Percentiles rank a stretch among this genome's conserved stretches.
phyloP scores from a whole-genome alignment of 2,329 filamentous ascomycete species.

The Parastagonospora nodorum region DNA sequence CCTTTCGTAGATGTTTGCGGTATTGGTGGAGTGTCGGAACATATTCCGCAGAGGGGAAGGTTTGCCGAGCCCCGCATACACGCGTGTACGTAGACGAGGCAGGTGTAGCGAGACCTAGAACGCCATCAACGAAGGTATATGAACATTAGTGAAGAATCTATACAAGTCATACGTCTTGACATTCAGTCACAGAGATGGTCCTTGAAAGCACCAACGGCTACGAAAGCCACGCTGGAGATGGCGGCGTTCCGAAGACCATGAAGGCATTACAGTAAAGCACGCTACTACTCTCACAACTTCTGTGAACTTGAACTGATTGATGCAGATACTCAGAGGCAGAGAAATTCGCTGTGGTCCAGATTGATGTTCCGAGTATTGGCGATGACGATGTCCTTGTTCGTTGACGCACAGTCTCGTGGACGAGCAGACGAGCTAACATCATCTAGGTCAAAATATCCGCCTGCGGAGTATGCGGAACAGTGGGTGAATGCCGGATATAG shows the following conservation, averaged over 20 bases:
- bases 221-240: background rate
- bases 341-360: conserved; percentile 22
- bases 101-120: background rate
- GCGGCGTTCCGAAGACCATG: conserved; percentile 23
- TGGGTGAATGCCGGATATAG: conserved; percentile 1
- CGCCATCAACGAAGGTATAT: background rate
- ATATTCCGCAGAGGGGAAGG: conserved; percentile 6
- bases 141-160: background rate
- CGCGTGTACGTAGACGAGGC: conserved; percentile 5
- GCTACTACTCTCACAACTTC: background rate
- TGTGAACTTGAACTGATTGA: background rate
- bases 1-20: no score
- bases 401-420: background rate
- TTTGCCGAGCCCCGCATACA: conserved; percentile 25
- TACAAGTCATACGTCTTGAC: background rate
- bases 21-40: background rate
- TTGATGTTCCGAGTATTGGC: conserved; percentile 21
- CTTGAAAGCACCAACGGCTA: background rate
- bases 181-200: background rate
- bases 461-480: conserved; percentile 32
- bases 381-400: conserved; percentile 31
- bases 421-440: background rate
- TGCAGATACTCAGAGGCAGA: conserved; percentile 27
- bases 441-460: conserved; percentile 28
- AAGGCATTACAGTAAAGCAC: conserved; percentile 25